Evolutionary conservation across 192 early-diverging fungal species (phyloP), one percentile per base, ranked within the genome.

Genomic region (Umbelopsis vinacea): DNA sequence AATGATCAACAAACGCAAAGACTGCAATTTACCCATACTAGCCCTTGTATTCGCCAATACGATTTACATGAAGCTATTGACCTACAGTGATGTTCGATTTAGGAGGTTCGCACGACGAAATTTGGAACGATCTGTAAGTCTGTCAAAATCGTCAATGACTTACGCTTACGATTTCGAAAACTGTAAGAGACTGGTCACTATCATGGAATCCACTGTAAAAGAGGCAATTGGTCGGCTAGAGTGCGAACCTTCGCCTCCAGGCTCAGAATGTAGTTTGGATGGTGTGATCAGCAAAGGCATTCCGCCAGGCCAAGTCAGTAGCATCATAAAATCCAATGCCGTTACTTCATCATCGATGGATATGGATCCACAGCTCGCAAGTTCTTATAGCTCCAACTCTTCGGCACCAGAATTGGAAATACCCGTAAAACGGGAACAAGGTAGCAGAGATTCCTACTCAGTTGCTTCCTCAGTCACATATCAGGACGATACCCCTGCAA

Each of bases 21-120:
- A 70, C 48, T 70, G 69, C 47, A 70, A 70, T 35, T 38, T 70
- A 37, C 69, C 69, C 4, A 52, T 70, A 40, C 26, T 70, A 15
- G 69, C 50, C 2, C 37, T 54, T 22, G 48, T 54, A 17, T 70
- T 70, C n/a, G 48, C 69, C 23, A 70, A 70, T 50, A 54, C 69
- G 7, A 54, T 53, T 26, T 70, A 54, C 47, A 29, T 54, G 24
- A 70, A 70, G 29, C 69, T 70, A 10, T 14, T 70, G 6, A 63
- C 57, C 3, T 63, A 63, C 33, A 63, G 19, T 26, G 57, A 63
- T 37, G 57, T 26, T 29, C 26, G 57, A 8, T 63, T 63, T 15
- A 17, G 19, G 26, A 63, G 33, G n/a, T 63, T 63, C 26, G 57
- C 57, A 37, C 23, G 33, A 63, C 23, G 9, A 12, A 63, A 35